Evolutionary conservation across 2,329 filamentous ascomycete species (phyloP), one percentile per base, ranked within the genome.

Genomic region (Fulvia fulva): DNA sequence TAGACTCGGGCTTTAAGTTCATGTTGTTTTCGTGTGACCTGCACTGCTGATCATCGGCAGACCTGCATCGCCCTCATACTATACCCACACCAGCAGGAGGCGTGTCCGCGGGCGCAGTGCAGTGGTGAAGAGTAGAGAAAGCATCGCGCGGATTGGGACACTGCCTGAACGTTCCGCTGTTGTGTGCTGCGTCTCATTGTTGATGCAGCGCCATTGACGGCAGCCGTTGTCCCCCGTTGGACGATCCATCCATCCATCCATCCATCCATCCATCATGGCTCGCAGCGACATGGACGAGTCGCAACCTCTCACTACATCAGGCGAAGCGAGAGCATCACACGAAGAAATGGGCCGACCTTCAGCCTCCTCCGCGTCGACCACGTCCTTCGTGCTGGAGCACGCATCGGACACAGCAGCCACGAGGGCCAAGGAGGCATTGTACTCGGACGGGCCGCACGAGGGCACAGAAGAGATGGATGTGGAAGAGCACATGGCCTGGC

Each of bases 341-440:
- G 69, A 73, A 61, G 55, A 61, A 43, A 55, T 73, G 73, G 47
- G 71, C 65, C 5, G 69, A 71, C 54, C 63, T 51, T 90, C 89
- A 3, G 73, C 83, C 47, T 90, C 88, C n/a, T 88, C 87, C 43
- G 86, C 86, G n/a, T 94, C 90, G 32, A 93, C 90, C 11, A 91
- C 88, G 3, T 93, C 90, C 67, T 80, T 94, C 14, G 84, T 94
- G 55, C 89, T 94, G 70, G 89, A 94, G 65, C 85, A 87, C 62
- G 81, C 93, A 64, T 82, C 84, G 67, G 86, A 89, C 70, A 74
- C 68, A 62, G 72, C 65, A 65, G 73, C 62, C 70, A 74, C 57
- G 68, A 77, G 56, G 74, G 79, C 69, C 75, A 81, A 60, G 76
- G 82, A 63, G 76, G 80, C 60, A 68, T 71, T 61, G 12, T 72